Conservation (phyloP, 2,329 filamentous ascomycete species). For the Aspergillus transmontanensis region DNA sequence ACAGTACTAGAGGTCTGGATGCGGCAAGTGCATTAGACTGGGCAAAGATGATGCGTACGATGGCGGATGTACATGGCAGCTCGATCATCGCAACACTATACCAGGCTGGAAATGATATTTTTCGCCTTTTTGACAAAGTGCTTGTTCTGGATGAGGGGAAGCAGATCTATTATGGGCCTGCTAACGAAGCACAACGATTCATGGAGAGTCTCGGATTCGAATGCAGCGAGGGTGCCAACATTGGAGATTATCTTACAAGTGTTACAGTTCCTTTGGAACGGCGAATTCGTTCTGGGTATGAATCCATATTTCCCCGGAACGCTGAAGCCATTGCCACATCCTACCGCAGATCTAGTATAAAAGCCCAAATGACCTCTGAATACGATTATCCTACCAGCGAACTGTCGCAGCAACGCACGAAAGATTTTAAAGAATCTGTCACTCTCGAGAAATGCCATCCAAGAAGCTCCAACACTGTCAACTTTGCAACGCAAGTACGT, state of each 20-base stretch:
- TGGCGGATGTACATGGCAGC: conserved; percentile 57
- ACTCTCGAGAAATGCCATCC: background rate
- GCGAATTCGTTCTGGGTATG: conserved; percentile 45
- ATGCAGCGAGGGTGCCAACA: conserved; percentile 63
- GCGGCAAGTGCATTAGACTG: conserved; percentile 66
- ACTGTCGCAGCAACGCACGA: conserved; percentile 52
- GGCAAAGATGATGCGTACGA: conserved; percentile 61
- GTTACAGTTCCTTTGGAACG: conserved; percentile 60
- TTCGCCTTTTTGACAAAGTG: conserved; percentile 70
- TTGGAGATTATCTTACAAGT: conserved; percentile 67
- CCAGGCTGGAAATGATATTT: conserved; percentile 71
- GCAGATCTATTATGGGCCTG: conserved; percentile 66
- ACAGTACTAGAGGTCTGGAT: conserved; percentile 64
- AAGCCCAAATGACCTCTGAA: conserved; percentile 55
- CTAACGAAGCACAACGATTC: conserved; percentile 61
- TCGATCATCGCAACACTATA: conserved; percentile 67
- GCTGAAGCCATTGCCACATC: conserved; percentile 46
- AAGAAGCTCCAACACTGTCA: background rate
- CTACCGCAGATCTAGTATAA: conserved; percentile 58
- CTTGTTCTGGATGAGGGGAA: conserved; percentile 68
- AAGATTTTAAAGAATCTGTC: conserved; percentile 48
- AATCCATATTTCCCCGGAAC: conserved; percentile 48
- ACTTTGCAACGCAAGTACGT: conserved; percentile 57
- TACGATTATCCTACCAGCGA: conserved; percentile 59
- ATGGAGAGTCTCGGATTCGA: conserved; percentile 68